Conservation (phyloP, 1,284 basidiomycete genomes). For the Xerocomus minutiporus region DNA sequence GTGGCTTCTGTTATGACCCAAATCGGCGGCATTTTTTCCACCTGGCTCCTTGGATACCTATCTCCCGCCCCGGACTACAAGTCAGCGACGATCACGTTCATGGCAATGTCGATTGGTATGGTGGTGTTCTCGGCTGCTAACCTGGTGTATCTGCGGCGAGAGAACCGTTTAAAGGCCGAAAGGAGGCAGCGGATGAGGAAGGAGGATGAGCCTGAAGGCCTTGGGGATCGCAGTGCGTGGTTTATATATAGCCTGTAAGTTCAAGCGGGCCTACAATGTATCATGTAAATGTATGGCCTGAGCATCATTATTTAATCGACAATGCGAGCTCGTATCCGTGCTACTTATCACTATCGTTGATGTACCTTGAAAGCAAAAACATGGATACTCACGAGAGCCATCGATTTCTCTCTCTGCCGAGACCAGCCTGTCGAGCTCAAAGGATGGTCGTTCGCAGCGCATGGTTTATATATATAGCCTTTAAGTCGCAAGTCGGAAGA, state of each 20-base stretch:
- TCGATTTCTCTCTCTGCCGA: too few species aligned
- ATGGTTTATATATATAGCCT: too few species aligned
- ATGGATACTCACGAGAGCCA: too few species aligned
- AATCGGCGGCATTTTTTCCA: background rate
- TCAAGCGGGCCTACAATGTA: background rate
- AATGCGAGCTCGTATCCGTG: too few species aligned
- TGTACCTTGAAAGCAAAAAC: too few species aligned
- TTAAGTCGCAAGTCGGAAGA: too few species aligned
- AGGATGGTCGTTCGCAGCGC: too few species aligned
- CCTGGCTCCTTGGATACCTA: slow-evolving; percentile 1
- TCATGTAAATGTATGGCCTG: background rate
- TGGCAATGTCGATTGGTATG: background rate
- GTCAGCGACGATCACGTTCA: background rate
- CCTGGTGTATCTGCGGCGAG: background rate
- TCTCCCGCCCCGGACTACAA: background rate
- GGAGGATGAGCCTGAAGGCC: background rate
- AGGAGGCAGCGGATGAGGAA: background rate
- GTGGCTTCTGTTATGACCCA: background rate
- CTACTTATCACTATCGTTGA: too few species aligned
- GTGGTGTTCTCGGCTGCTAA: background rate
- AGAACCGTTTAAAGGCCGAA: background rate
- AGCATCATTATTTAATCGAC: background rate
- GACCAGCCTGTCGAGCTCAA: too few species aligned
- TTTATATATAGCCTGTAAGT: background rate
- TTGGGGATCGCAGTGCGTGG: slow-evolving; percentile 2